Percentiles rank a stretch among this genome's conserved stretches.
Evolutionary conservation across 768 basidiomycete species (phyloP).

Genomic region (Strobilomyces dryophilus): DNA sequence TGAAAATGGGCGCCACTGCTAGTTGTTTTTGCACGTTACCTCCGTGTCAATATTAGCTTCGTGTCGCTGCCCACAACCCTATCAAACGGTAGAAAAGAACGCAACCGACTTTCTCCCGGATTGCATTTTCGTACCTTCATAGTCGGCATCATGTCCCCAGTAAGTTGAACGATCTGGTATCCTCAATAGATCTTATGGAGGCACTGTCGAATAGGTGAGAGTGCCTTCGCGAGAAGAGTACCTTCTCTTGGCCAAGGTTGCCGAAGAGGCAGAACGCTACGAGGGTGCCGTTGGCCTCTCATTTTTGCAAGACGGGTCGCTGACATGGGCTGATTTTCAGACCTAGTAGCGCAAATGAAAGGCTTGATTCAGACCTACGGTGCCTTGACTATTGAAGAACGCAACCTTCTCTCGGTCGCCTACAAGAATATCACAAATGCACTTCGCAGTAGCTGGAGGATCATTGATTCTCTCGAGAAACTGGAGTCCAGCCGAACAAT

Average conservation of each 20-base stretch:
- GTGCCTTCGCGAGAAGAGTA: constrained; percentile 37
- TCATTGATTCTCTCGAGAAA: constrained; percentile 72
- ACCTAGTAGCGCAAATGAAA: constrained; percentile 79
- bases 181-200: constrained; percentile 1
- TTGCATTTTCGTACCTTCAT: constrained; percentile 9
- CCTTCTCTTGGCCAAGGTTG: constrained; percentile 70
- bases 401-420: constrained; percentile 83
- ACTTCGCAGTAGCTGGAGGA: constrained; percentile 81
- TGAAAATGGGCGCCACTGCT: constrained; percentile 3
- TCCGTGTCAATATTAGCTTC: constrained; percentile 10
- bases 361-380: constrained; percentile 62
- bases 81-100: constrained; percentile 26
- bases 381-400: constrained; percentile 77
- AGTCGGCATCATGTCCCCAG: constrained; percentile 25
- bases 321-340: constrained; percentile 35
- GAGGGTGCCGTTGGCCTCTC: constrained; percentile 50
- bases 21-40: constrained; percentile 4
- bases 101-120: neutral
- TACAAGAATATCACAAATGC: constrained; percentile 89
- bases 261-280: constrained; percentile 86
- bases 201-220: constrained; percentile 23
- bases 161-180: constrained; percentile 14
- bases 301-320: neutral
- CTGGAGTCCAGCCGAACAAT: constrained; percentile 38
- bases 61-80: constrained; percentile 32